Percentiles rank a stretch among this genome's conserved stretches.
Evolutionary conservation across 2,329 filamentous ascomycete genomes (phyloP).

Genomic region (Beauveria australis): DNA sequence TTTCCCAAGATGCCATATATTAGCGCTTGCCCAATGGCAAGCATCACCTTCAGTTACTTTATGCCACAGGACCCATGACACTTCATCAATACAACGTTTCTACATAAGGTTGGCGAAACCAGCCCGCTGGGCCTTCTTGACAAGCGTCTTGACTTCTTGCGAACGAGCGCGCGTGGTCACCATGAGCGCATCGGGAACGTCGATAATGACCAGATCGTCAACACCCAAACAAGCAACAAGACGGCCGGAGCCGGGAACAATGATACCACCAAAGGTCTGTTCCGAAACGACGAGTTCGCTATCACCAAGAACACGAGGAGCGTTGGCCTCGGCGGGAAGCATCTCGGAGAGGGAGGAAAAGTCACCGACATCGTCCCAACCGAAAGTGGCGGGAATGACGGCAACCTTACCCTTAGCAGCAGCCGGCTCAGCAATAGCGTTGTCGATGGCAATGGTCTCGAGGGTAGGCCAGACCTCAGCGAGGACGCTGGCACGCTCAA

Average conservation of each 20-base stretch:
- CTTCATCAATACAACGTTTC: slow-evolving; percentile 8
- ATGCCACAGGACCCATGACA: slow-evolving; percentile 3
- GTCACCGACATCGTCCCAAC: slow-evolving; percentile 22
- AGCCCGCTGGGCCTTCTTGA: slow-evolving; percentile 19
- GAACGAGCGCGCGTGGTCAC: slow-evolving; percentile 20
- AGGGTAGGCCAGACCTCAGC: slow-evolving; percentile 19
- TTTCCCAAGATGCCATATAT: slow-evolving; percentile 7
- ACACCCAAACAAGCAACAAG: slow-evolving; percentile 20
- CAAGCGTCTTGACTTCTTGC: slow-evolving; percentile 20
- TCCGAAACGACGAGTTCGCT: slow-evolving; percentile 18
- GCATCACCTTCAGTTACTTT: slow-evolving; percentile 1
- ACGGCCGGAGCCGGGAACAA: slow-evolving; percentile 19
- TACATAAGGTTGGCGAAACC: slow-evolving; percentile 18
- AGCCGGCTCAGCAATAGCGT: slow-evolving; percentile 21
- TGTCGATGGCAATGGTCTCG: slow-evolving; percentile 20
- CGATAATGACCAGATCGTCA: slow-evolving; percentile 20
- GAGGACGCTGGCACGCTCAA: slow-evolving; percentile 14
- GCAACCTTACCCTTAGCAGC: slow-evolving; percentile 20
- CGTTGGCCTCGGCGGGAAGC: slow-evolving; percentile 19
- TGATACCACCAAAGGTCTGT: slow-evolving; percentile 19
- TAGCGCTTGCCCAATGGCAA: not conserved
- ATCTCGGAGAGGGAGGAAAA: slow-evolving; percentile 21
- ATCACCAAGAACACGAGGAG: slow-evolving; percentile 18
- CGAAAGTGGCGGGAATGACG: slow-evolving; percentile 20
- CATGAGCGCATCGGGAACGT: slow-evolving; percentile 21